Base-by-base conservation (phyloP, 1,139 yeast species). In the Geotrichum bryndzae region DNA sequence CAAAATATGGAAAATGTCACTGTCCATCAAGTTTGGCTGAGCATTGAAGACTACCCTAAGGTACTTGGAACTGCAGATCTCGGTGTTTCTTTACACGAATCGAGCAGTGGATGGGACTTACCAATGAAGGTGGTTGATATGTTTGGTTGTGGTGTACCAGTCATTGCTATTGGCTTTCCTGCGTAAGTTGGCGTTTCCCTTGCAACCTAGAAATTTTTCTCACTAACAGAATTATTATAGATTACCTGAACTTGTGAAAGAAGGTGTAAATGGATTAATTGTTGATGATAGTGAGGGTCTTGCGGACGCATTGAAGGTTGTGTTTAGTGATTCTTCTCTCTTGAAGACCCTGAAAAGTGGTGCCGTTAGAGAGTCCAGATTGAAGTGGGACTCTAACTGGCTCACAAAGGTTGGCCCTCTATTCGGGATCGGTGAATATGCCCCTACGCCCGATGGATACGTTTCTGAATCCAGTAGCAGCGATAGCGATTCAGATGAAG, bases 71-170 rank as follows among this genome's bases (percentile, higher is more conserved):
- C 84, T 7, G 96, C 97, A 3, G 97, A 94, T 71, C 71, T 92
- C 45, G 98, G 97, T 3, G 81, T 95, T 0, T 94, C 98, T 0
- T 77, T 95, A 63, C 99, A 95, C 73, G 83, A 87, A 3, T 91
- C 98, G 0, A 88, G 96, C 50, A 88, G 96, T 61, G 99, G 99
- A 0, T 80, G 90, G 64, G 99, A 95, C 71, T 79, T 95, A 63
- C 99, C 99, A 0, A 95, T 95, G 99, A 95, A 95, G 73, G 89
- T 94, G 52, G 87, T 94, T 8, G 99, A 94, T 71, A 86, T 94
- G 82, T 92, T 92, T 78, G 99, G 99, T 0, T 90, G 96, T 66
- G 99, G 99, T 0, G 78, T 94, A 7, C 99, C 99, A 0, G 98
- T 91, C 0, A 79, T 92, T 2, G 84, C 97, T 0, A 77, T 92